Conservation (phyloP, 2,329 filamentous ascomycete genomes). For the Coleophoma eucalyptorum region DNA sequence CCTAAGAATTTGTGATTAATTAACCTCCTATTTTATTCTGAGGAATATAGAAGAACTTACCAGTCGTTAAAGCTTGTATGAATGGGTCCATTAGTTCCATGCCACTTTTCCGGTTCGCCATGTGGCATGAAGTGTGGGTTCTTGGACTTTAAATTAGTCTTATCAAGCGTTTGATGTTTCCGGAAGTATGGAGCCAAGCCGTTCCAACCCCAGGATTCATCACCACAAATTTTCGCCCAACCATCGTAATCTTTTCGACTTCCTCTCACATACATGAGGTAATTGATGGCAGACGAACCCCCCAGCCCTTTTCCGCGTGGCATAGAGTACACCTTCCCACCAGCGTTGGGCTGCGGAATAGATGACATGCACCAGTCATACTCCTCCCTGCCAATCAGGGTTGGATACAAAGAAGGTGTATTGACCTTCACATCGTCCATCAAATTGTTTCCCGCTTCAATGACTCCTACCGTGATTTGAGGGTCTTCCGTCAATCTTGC, state of each 20-base stretch:
- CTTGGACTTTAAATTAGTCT: constrained; percentile 4
- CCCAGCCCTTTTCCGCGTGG: constrained; percentile 31
- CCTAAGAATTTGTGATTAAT: no score
- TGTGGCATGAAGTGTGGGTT: constrained; percentile 10
- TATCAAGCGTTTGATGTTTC: constrained; percentile 26
- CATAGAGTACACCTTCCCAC: constrained; percentile 12
- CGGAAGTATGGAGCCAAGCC: constrained; percentile 38
- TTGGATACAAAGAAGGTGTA: constrained; percentile 25
- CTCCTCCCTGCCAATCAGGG: constrained; percentile 5
- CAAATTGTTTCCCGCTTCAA: constrained; percentile 35
- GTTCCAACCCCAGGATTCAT: constrained; percentile 38
- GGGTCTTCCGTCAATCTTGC: constrained; percentile 34
- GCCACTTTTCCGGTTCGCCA: constrained; percentile 2
- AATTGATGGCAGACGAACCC: constrained; percentile 32
- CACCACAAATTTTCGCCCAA: constrained; percentile 37
- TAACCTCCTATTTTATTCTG: no score
- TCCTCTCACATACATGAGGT: constrained; percentile 22
- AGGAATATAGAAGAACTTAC: no score
- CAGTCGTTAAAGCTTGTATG: constrained; percentile 8
- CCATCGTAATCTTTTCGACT: constrained; percentile 28
- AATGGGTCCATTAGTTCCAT: constrained; percentile 13
- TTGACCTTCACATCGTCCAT: constrained; percentile 29
- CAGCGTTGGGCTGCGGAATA: constrained; percentile 10
- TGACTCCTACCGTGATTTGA: constrained; percentile 30
- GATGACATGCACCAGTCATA: constrained; percentile 11